Conservation (phyloP, 768 basidiomycete species). For the Gloeophyllum trabeum region DNA sequence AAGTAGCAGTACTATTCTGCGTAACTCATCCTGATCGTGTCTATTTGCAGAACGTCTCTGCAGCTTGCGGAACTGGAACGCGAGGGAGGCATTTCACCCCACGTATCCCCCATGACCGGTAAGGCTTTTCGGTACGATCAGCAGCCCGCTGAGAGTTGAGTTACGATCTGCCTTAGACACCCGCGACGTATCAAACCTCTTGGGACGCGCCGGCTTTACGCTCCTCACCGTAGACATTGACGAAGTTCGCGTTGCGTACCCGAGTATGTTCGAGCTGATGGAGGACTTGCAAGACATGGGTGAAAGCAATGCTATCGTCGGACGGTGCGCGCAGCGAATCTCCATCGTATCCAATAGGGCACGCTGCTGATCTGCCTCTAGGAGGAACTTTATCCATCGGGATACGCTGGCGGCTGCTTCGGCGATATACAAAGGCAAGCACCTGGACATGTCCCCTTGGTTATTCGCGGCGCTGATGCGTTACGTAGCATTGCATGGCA, state of each 20-base stretch:
- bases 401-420: constrained; percentile 89
- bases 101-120: constrained; percentile 98
- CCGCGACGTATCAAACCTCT: constrained; percentile 84
- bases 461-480: background rate
- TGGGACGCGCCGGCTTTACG: constrained; percentile 88
- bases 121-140: constrained; percentile 7
- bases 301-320: constrained; percentile 85
- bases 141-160: constrained; percentile 1
- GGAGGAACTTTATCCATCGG: constrained; percentile 58
- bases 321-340: constrained; percentile 38
- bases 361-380: constrained; percentile 14
- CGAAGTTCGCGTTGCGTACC: constrained; percentile 84
- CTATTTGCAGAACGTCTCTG: constrained; percentile 82
- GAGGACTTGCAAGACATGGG: constrained; percentile 96
- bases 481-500: constrained; percentile 66
- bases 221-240: constrained; percentile 92
- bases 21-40: background rate
- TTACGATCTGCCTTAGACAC: constrained; percentile 44
- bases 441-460: background rate
- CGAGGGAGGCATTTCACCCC: constrained; percentile 94
- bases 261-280: constrained; percentile 92
- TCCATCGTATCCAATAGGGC: background rate
- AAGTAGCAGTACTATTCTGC: too few species aligned
- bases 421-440: constrained; percentile 82
- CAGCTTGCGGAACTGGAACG: constrained; percentile 92